A percentile compares a stretch with the other conserved stretches of the same genome.
Conservation (phyloP, 306 rosid species). For the Carpinus fangiana region DNA sequence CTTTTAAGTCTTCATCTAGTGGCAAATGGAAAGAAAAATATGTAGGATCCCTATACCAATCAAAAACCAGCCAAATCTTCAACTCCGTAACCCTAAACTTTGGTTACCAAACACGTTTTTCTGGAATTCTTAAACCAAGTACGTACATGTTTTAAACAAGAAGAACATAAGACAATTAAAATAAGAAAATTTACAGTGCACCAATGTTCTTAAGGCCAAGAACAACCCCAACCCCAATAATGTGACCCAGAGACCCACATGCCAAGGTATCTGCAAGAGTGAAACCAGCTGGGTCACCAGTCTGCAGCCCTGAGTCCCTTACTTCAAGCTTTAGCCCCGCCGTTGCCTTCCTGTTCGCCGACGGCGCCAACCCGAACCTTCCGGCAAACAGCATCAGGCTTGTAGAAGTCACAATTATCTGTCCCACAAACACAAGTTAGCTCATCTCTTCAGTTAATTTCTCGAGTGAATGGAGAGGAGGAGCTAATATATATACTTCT, state of each 20-base stretch:
- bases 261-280: conserved; percentile 99
- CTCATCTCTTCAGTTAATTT: not conserved
- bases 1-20: not conserved
- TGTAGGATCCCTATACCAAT: not conserved
- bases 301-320: conserved; percentile 95
- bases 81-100: not conserved
- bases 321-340: conserved; percentile 84
- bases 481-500: not conserved
- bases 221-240: conserved; percentile 94
- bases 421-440: not conserved
- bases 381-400: conserved; percentile 94
- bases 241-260: conserved; percentile 82
- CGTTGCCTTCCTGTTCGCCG: conserved; percentile 91
- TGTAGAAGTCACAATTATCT: conserved; percentile 85
- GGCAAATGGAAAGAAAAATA: not conserved
- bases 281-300: conserved; percentile 97
- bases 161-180: not conserved
- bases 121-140: not conserved
- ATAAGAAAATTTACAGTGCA: conserved; percentile 48
- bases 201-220: conserved; percentile 90
- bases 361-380: conserved; percentile 92
- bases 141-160: not conserved
- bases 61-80: not conserved
- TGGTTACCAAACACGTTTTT: conserved; percentile 3
- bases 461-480: too few relatives aligned